Evolutionary conservation across 2,329 filamentous ascomycete species (phyloP).

Genomic region (Dactylellina sp.): DNA sequence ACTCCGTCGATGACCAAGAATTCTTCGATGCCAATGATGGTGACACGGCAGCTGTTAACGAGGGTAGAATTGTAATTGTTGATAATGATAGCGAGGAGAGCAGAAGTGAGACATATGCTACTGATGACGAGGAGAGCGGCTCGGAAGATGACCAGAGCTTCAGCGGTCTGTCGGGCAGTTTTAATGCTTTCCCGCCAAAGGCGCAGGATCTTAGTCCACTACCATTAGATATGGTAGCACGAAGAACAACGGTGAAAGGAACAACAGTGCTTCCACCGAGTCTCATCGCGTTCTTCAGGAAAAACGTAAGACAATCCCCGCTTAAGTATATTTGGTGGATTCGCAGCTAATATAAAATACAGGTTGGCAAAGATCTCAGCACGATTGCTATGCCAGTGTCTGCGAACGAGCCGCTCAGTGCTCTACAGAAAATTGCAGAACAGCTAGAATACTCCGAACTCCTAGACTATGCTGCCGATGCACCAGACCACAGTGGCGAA

Average conservation of each 20-base stretch:
- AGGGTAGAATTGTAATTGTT: constrained; percentile 59
- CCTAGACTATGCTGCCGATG: constrained; percentile 77
- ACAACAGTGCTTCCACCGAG: constrained; percentile 86
- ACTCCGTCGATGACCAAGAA: constrained; percentile 84
- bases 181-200: constrained; percentile 67
- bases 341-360: background rate
- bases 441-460: constrained; percentile 90
- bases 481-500: constrained; percentile 72
- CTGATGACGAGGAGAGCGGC: constrained; percentile 70
- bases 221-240: constrained; percentile 75
- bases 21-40: constrained; percentile 87
- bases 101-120: constrained; percentile 73
- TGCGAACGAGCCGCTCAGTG: constrained; percentile 89
- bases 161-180: constrained; percentile 67
- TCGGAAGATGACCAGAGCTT: constrained; percentile 71
- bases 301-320: constrained; percentile 75
- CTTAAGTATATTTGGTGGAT: background rate
- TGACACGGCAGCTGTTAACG: constrained; percentile 65
- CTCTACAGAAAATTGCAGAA: constrained; percentile 89
- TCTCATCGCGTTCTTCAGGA: constrained; percentile 91
- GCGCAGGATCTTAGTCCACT: constrained; percentile 73
- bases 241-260: constrained; percentile 77
- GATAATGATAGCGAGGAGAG: constrained; percentile 58
- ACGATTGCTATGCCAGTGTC: constrained; percentile 98
- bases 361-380: constrained; percentile 85